Percentiles rank a stretch among this genome's conserved stretches.
phyloP scores from a whole-genome alignment of 352 stramenopile species.

The Aphanomyces cochlioides region DNA sequence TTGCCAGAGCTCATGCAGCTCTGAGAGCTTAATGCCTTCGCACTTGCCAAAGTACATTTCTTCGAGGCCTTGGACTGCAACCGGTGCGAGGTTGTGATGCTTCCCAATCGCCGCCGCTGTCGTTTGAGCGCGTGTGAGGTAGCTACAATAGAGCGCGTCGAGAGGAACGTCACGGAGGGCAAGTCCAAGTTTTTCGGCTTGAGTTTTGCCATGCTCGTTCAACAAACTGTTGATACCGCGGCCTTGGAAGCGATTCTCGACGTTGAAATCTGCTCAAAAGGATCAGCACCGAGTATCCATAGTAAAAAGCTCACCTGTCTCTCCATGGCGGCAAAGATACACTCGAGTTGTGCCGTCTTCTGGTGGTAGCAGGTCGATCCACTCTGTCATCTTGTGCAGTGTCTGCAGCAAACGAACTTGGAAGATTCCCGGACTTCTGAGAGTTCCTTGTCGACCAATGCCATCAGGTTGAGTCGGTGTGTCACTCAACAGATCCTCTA shows the following conservation, averaged over 20 bases:
- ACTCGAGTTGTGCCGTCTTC: constrained; percentile 48
- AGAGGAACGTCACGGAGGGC: constrained; percentile 62
- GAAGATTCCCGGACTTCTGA: not conserved
- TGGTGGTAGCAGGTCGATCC: constrained; percentile 51
- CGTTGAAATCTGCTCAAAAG: constrained; percentile 51
- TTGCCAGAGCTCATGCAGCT: constrained; percentile 40
- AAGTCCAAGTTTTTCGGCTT: constrained; percentile 55
- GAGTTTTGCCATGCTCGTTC: constrained; percentile 52
- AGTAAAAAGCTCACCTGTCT: constrained; percentile 38
- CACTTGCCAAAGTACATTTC: constrained; percentile 81
- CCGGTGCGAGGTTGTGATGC: constrained; percentile 6
- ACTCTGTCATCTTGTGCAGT: not conserved
- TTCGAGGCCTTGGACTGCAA: constrained; percentile 30
- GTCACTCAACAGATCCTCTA: not conserved
- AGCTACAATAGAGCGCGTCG: constrained; percentile 61
- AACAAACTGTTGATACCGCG: constrained; percentile 69
- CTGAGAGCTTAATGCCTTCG: constrained; percentile 56
- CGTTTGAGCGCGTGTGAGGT: constrained; percentile 45
- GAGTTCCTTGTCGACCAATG: not conserved
- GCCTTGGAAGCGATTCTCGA: constrained; percentile 66
- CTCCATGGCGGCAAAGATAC: constrained; percentile 72
- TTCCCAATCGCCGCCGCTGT: constrained; percentile 32
- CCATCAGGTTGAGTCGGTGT: not conserved
- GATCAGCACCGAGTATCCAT: not conserved
- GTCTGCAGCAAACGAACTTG: not conserved